Base-by-base conservation (phyloP, 345 rosid genomes). In the Stellera chamaejasme region DNA sequence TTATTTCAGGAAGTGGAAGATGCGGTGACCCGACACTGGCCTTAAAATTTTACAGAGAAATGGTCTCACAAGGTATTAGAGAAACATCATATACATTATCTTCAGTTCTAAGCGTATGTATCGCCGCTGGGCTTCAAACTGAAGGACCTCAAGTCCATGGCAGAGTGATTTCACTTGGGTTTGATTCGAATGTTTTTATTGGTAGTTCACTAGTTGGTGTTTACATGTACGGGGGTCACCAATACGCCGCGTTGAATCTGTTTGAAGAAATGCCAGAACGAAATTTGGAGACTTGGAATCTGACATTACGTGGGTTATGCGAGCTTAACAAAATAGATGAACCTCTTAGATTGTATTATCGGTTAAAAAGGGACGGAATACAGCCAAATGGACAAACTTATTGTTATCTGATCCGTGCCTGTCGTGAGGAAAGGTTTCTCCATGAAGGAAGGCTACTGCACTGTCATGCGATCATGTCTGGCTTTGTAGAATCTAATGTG, bases 111-210 rank as follows among this genome's bases (percentile, higher is more conserved):
- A 81, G 94, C 69, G 62, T 78, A 47, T 87, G 96, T 76, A 64
- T 69, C 25, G 57, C 66, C 43, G 71, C 50, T 6, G 69, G 67
- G 56, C 73, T 84, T 43, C 55, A 16, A 27, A 57, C 53, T 59
- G 87, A 78, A 74, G 96, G 91, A 46, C 65, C 63, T 67, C 96
- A 84, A 60, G 80, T 77, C 65, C 94, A 84, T 48, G 73, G 94
- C 61, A 83, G 96, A 66, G 82, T 76, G 66, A 41, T 85, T 54
- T 70, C 55, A 15, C 80, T 81, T 5, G 94, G 89, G 66, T 74
- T 77, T 59, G 69, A 36, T 49, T 79, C 62, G 65, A 85, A 80
- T 85, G 11, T 75, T 69, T 81, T 70, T 13, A 50, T 81, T 4
- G 76, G 79, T 13, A 79, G 84, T 59, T 65, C 94, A 13, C 79